phyloP scores from a whole-genome alignment of 371 early-diverging fungal genomes.

The Mucor piriformis region DNA sequence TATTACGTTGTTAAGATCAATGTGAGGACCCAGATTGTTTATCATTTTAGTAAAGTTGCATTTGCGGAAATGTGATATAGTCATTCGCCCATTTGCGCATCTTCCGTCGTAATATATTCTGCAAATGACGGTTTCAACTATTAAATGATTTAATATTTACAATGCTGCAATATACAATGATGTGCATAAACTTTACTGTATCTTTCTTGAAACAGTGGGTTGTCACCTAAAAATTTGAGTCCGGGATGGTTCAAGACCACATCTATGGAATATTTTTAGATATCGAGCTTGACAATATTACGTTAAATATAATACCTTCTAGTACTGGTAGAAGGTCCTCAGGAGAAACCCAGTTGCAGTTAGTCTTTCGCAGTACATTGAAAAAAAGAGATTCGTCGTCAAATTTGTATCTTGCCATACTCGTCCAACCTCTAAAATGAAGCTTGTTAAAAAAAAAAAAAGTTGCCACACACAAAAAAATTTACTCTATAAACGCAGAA shows the following conservation, averaged over 20 bases:
- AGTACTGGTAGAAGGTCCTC: constrained; percentile 53
- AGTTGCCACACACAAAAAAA: not conserved
- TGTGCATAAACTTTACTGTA: constrained; percentile 60
- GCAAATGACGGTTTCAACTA: constrained; percentile 77
- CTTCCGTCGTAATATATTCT: constrained; percentile 80
- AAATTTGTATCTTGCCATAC: constrained; percentile 31
- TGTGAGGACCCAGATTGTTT: constrained; percentile 63
- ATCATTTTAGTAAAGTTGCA: constrained; percentile 62
- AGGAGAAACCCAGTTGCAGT: constrained; percentile 37
- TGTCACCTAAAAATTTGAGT: constrained; percentile 77
- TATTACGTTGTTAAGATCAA: constrained; percentile 73
- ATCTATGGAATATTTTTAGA: constrained; percentile 29
- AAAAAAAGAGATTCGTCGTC: constrained; percentile 50
- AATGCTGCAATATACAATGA: not conserved
- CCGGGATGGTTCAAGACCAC: constrained; percentile 82
- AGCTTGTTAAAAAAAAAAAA: not conserved
- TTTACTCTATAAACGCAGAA: constrained; percentile 22
- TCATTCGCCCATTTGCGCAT: constrained; percentile 72
- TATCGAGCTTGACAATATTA: too few relatives aligned
- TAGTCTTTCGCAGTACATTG: constrained; percentile 35
- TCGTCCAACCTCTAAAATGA: constrained; percentile 39
- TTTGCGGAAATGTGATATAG: constrained; percentile 69
- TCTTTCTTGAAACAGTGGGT: constrained; percentile 80
- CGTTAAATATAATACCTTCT: constrained; percentile 35
- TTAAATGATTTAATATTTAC: not conserved